phyloP scores from a whole-genome alignment of 2,329 filamentous ascomycete species.

The Pyricularia pennisetigena region DNA sequence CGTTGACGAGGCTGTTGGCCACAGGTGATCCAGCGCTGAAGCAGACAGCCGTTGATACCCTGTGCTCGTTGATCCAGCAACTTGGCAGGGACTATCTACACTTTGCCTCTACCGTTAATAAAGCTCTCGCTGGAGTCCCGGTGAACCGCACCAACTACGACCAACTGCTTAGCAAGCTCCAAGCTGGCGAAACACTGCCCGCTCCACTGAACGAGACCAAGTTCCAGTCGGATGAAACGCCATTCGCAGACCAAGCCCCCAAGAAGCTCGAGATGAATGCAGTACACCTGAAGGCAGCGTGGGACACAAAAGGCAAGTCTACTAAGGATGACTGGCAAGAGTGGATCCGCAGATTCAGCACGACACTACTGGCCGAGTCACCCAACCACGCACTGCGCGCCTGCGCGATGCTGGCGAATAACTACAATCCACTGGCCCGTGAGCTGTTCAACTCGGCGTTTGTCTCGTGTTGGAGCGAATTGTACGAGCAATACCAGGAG shows the following conservation, averaged over 20 bases:
- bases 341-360: slow-evolving; percentile 95
- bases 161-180: slow-evolving; percentile 80
- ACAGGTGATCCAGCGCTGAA: slow-evolving; percentile 64
- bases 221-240: slow-evolving; percentile 54
- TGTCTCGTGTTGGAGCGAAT: slow-evolving; percentile 95
- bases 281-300: slow-evolving; percentile 91
- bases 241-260: slow-evolving; percentile 72
- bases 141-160: slow-evolving; percentile 89
- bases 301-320: slow-evolving; percentile 94
- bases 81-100: slow-evolving; percentile 91
- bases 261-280: slow-evolving; percentile 98
- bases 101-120: slow-evolving; percentile 89
- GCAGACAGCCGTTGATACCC: slow-evolving; percentile 78
- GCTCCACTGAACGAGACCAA: slow-evolving; percentile 63
- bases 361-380: slow-evolving; percentile 87
- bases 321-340: slow-evolving; percentile 99
- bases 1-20: slow-evolving; percentile 72
- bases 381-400: slow-evolving; percentile 91
- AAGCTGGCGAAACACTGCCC: slow-evolving; percentile 90
- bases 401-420: slow-evolving; percentile 81
- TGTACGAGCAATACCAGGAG: slow-evolving; percentile 95
- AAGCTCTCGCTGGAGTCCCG: slow-evolving; percentile 67
- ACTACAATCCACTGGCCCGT: slow-evolving; percentile 83
- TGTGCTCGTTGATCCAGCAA: slow-evolving; percentile 92
- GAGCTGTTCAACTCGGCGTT: slow-evolving; percentile 98